phyloP scores from a whole-genome alignment of 2,329 filamentous ascomycete species.

The Apiospora rasikravindrae region DNA sequence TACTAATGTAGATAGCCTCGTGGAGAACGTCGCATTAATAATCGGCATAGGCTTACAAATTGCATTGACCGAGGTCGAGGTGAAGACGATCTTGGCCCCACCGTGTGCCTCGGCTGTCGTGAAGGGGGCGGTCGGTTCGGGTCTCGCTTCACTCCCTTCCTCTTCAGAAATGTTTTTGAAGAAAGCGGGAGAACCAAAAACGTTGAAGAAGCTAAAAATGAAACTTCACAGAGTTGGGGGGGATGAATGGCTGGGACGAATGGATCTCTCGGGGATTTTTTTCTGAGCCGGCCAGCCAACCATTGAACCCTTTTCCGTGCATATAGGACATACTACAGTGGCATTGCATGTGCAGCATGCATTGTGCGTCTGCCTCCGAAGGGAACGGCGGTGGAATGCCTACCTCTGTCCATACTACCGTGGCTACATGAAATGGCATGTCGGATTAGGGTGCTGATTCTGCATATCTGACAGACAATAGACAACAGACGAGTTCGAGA shows the following conservation, averaged over 20 bases:
- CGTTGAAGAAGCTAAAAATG: neutral
- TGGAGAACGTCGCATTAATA: neutral
- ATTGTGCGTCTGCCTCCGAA: neutral
- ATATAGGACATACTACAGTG: neutral
- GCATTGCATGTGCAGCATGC: constrained; percentile 7
- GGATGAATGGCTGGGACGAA: neutral
- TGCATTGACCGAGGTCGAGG: constrained; percentile 8
- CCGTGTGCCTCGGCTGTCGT: constrained; percentile 7
- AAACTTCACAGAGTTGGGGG: neutral
- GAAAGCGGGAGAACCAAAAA: neutral
- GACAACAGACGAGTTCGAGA: neutral
- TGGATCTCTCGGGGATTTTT: neutral
- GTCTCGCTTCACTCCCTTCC: neutral
- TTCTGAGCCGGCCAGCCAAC: neutral
- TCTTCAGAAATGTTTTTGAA: neutral
- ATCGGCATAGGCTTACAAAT: constrained; percentile 3
- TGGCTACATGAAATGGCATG: neutral
- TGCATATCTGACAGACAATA: neutral
- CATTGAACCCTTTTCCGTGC: neutral
- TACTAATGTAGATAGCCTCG: neutral
- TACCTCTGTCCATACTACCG: neutral
- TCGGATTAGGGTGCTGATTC: neutral
- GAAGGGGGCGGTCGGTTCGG: neutral
- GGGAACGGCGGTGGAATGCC: neutral
- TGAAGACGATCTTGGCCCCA: constrained; percentile 8